Conservation (phyloP, 2,329 filamentous ascomycete genomes). For the Calonectria montana region DNA sequence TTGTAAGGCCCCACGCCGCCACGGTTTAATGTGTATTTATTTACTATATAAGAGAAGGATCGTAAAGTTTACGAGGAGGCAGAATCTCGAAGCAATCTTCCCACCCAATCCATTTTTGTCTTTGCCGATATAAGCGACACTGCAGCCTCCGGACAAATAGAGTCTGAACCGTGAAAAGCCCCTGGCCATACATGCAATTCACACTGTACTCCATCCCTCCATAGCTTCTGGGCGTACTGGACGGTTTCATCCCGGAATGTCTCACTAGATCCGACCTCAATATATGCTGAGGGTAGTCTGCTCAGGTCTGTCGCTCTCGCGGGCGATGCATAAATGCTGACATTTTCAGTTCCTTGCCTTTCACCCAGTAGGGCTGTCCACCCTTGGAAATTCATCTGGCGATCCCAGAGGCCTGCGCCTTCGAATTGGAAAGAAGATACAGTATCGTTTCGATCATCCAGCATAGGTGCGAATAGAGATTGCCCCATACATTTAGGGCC, state of each 20-base stretch:
- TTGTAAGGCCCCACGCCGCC: no score
- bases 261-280: background rate
- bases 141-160: background rate
- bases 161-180: background rate
- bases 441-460: constrained; percentile 21
- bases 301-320: background rate
- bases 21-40: background rate
- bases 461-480: constrained; percentile 27
- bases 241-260: background rate
- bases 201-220: background rate
- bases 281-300: background rate
- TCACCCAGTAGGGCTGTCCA: background rate
- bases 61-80: background rate
- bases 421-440: background rate
- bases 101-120: background rate
- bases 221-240: background rate
- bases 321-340: background rate
- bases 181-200: background rate
- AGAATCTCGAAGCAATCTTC: background rate
- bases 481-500: constrained; percentile 21
- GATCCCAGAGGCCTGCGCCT: background rate
- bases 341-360: background rate
- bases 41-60: no score
- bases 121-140: background rate
- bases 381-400: background rate